Evolutionary conservation across 2,329 filamentous ascomycete genomes (phyloP).

Genomic region (Verticillium longisporum): DNA sequence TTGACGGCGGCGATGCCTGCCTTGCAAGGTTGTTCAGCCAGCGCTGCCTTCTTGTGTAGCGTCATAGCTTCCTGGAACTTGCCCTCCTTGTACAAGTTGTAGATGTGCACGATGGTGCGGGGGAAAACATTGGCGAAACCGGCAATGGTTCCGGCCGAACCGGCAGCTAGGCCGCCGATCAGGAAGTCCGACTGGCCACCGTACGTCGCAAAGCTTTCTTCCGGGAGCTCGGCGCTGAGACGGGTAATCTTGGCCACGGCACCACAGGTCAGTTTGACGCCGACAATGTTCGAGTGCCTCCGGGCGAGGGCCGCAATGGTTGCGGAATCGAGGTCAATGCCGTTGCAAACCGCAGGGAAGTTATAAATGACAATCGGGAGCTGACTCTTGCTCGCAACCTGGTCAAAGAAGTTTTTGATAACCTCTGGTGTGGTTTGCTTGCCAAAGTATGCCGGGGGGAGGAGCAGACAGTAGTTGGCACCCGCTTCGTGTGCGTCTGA

Average conservation of each 20-base stretch:
- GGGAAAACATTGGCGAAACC: conserved; percentile 59
- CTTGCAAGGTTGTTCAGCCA: conserved; percentile 61
- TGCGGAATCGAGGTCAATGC: conserved; percentile 61
- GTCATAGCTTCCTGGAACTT: conserved; percentile 50
- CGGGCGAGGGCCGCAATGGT: conserved; percentile 47
- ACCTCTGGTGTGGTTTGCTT: conserved; percentile 52
- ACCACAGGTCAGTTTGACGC: conserved; percentile 61
- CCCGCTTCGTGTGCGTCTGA: conserved; percentile 52
- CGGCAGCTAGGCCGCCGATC: conserved; percentile 51
- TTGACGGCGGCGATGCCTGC: conserved; percentile 62
- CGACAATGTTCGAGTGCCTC: conserved; percentile 47
- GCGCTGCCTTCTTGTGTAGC: conserved; percentile 54
- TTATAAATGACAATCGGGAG: conserved; percentile 61
- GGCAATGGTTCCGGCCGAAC: conserved; percentile 54
- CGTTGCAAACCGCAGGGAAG: conserved; percentile 62
- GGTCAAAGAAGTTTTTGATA: conserved; percentile 51
- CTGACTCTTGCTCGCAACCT: conserved; percentile 43
- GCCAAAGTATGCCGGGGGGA: conserved; percentile 59
- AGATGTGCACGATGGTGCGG: conserved; percentile 49
- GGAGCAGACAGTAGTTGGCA: conserved; percentile 53
- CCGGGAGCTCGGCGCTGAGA: conserved; percentile 41
- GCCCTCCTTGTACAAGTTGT: conserved; percentile 52
- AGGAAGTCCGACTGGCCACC: conserved; percentile 71
- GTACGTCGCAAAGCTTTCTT: conserved; percentile 57
- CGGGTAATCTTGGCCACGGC: conserved; percentile 65